Percentiles rank a stretch among this genome's conserved stretches.
Conservation (phyloP, 306 rosid genomes). For the Elaeagnus macrophylla region DNA sequence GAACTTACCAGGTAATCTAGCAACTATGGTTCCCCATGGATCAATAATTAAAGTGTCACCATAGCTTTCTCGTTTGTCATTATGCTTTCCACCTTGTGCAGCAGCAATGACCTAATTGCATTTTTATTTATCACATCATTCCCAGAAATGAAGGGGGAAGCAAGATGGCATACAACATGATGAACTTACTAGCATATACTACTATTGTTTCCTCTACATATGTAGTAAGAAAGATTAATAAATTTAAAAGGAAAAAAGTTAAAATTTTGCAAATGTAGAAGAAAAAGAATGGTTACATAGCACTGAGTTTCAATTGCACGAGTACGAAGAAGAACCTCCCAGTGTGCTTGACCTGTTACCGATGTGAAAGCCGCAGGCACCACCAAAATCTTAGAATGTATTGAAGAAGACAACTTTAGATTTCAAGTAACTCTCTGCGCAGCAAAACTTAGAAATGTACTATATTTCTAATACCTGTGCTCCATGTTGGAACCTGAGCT, state of each 20-base stretch:
- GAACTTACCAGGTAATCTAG: constrained; percentile 68
- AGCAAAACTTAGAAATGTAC: constrained; percentile 12
- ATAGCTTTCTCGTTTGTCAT: constrained; percentile 74
- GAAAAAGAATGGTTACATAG: constrained; percentile 38
- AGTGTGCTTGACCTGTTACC: constrained; percentile 87
- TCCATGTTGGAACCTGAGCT: constrained; percentile 66
- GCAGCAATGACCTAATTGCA: constrained; percentile 78
- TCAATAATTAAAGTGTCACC: constrained; percentile 84
- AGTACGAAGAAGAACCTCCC: constrained; percentile 95
- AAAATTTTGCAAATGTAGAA: constrained; percentile 1
- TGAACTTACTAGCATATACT: neutral
- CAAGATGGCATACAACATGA: constrained; percentile 7
- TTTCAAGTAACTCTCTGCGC: constrained; percentile 6
- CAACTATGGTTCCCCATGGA: constrained; percentile 87
- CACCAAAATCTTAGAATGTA: constrained; percentile 48
- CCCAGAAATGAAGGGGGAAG: constrained; percentile 8
- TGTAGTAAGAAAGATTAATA: neutral
- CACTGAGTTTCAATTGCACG: constrained; percentile 97
- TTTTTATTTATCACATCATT: constrained; percentile 23
- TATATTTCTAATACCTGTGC: constrained; percentile 41
- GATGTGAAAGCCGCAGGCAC: constrained; percentile 86
- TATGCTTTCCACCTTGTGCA: constrained; percentile 83
- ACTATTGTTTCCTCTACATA: neutral
- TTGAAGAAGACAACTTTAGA: no score
- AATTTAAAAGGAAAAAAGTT: constrained; percentile 1